Percentiles rank a stretch among this genome's conserved stretches.
phyloP scores from a whole-genome alignment of 2,329 filamentous ascomycete genomes.

The Penicillium verrucosum region DNA sequence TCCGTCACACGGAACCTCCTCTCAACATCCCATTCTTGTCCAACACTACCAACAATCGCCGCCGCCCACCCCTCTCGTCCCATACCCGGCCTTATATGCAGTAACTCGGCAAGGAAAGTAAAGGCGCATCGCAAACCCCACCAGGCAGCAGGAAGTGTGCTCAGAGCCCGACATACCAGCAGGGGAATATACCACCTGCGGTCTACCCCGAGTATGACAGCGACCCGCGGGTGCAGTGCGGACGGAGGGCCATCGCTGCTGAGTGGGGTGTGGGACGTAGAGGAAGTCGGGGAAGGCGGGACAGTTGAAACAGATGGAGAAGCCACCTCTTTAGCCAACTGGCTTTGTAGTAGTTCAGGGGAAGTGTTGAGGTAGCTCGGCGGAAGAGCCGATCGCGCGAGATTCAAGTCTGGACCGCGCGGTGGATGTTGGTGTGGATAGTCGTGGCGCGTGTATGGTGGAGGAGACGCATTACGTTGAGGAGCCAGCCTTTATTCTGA shows the following conservation, averaged over 20 bases:
- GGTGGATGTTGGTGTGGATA: conserved; percentile 21
- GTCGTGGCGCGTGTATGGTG: conserved; percentile 31
- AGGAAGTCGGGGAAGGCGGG: conserved; percentile 31
- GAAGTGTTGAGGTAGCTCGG: conserved; percentile 15
- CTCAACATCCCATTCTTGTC: conserved; percentile 45
- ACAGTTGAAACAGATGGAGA: conserved; percentile 26
- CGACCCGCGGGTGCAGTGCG: conserved; percentile 69
- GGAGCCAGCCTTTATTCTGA: conserved; percentile 39
- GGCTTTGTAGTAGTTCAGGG: conserved; percentile 11
- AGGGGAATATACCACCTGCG: conserved; percentile 70
- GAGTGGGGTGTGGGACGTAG: conserved; percentile 28
- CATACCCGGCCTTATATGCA: conserved; percentile 48
- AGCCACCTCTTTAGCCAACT: conserved; percentile 31
- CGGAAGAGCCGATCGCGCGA: conserved; percentile 13
- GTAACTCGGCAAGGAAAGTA: conserved; percentile 63
- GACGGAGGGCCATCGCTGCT: conserved; percentile 33
- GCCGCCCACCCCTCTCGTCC: conserved; percentile 42
- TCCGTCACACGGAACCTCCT: conserved; percentile 60
- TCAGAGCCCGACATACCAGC: conserved; percentile 68
- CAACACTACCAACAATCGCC: conserved; percentile 37
- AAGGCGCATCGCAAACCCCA: conserved; percentile 69
- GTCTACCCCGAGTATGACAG: conserved; percentile 72
- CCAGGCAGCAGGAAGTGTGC: conserved; percentile 66
- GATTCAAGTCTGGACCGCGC: conserved; percentile 25
- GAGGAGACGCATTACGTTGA: conserved; percentile 39